Evolutionary conservation across 164 flowering plant species (phyloP), one percentile per base, ranked within the genome.

Genomic region (Vitis riparia): DNA sequence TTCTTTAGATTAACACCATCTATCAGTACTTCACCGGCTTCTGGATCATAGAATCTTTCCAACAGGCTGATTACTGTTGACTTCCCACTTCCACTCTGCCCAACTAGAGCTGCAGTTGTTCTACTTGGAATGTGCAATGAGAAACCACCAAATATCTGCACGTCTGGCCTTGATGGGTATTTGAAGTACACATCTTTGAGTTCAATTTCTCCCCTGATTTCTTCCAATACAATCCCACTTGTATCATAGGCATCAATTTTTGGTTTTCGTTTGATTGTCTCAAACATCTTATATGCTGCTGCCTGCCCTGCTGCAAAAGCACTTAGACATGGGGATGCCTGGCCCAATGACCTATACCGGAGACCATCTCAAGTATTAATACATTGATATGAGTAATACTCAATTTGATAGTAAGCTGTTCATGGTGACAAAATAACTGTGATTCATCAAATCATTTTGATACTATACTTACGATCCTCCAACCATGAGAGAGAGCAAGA

Each of bases 231-330:
- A 11, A 49, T 55, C 30, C 75, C 79, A 15, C 52, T 55, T 3
- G 32, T 60, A 61, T 72, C 68, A 30, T 68, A 71, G 19, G 79
- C 55, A 68, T 76, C 79, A 27, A 76, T 76, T 16, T 67, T 11
- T 12, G 79, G 75, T 68, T 55, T 68, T 32, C 79, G 57, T 16
- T 71, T 57, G 51, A 76, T 76, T 51, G 75, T 63, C 65, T 76
- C 69, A 61, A 76, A 76, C 72, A 71, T 67, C 64, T 71, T 76
- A 55, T 67, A 76, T 17, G 79, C 75, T 27, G 78, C 78, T 53
- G 74, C 74, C 57, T 64, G 71, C 29, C 78, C 78, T 48, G 78
- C 71, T 3, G 79, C 58, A 68, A 76, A 71, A 14, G 79, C 79
- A 63, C 51, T 71, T 58, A 76, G 55, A 30, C 79, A 62, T 10